Evolutionary conservation across 345 rosid genomes (phyloP).

Genomic region (Eutrema yunnanense): DNA sequence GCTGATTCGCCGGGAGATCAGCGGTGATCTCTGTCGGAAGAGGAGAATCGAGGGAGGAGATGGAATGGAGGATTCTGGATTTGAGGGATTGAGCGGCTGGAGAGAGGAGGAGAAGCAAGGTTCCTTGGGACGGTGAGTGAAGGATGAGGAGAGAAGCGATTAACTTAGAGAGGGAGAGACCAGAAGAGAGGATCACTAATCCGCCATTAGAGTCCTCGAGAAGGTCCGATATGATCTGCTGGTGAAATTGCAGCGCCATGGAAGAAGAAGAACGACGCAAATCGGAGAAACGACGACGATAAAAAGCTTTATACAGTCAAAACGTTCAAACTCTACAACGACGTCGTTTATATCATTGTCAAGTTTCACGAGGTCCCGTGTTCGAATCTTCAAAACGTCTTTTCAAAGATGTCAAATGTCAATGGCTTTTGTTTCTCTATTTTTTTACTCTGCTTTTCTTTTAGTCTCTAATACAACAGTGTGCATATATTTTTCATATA

Average conservation of each 20-base stretch:
- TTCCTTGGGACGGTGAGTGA: conserved; percentile 63
- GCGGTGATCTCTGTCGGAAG: conserved; percentile 64
- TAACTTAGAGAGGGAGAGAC: conserved; percentile 67
- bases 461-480: no score
- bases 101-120: conserved; percentile 63
- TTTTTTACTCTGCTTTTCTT: no score
- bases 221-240: conserved; percentile 68
- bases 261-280: not conserved
- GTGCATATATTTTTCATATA: no score
- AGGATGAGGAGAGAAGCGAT: conserved; percentile 63
- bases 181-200: conserved; percentile 66
- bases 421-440: not conserved
- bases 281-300: not conserved
- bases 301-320: not conserved
- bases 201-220: conserved; percentile 69
- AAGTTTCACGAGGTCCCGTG: no score
- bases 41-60: conserved; percentile 29
- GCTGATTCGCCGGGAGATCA: conserved; percentile 68
- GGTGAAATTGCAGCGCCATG: conserved; percentile 79
- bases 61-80: conserved; percentile 50
- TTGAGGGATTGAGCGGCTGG: conserved; percentile 56
- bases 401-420: not conserved
- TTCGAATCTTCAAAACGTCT: not conserved
- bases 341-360: not conserved
- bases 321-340: not conserved